Conservation (phyloP, 148 eudicot genomes). For the Cornus kousa region DNA sequence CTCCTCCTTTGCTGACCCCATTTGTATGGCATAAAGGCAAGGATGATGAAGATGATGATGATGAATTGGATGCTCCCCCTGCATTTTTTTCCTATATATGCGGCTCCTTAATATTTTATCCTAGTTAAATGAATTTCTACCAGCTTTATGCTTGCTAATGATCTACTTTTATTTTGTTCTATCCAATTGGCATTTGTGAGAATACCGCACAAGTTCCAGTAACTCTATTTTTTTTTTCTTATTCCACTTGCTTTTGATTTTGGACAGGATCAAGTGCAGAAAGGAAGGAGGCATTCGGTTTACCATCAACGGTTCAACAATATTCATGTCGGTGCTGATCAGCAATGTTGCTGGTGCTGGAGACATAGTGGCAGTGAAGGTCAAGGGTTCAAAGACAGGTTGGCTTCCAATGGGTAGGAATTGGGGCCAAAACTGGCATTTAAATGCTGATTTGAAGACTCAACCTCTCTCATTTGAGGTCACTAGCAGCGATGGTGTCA, state of each 20-base stretch:
- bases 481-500: slow-evolving; percentile 72
- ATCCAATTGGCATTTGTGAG: too few relatives aligned
- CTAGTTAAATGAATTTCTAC: neutral
- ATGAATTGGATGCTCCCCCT: too few relatives aligned
- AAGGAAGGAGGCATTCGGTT: slow-evolving; percentile 88
- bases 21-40: too few relatives aligned
- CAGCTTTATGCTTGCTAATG: neutral
- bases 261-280: slow-evolving; percentile 75
- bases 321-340: slow-evolving; percentile 71
- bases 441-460: slow-evolving; percentile 72
- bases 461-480: slow-evolving; percentile 86
- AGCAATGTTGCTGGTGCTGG: slow-evolving; percentile 90
- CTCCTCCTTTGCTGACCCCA: too few relatives aligned
- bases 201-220: neutral
- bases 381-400: slow-evolving; percentile 85
- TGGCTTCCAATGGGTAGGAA: slow-evolving; percentile 91
- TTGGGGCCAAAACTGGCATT: slow-evolving; percentile 92
- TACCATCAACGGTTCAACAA: slow-evolving; percentile 65
- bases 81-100: too few relatives aligned
- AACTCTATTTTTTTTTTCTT: neutral
- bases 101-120: too few relatives aligned
- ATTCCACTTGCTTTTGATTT: neutral
- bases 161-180: too few relatives aligned
- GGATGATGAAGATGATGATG: too few relatives aligned
- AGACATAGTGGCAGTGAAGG: slow-evolving; percentile 57